These are phyloP conservation scores for Rhinocladiella similis DNA, from an alignment of 2,329 filamentous ascomycete species.

Conservation along the genomic window DNA sequence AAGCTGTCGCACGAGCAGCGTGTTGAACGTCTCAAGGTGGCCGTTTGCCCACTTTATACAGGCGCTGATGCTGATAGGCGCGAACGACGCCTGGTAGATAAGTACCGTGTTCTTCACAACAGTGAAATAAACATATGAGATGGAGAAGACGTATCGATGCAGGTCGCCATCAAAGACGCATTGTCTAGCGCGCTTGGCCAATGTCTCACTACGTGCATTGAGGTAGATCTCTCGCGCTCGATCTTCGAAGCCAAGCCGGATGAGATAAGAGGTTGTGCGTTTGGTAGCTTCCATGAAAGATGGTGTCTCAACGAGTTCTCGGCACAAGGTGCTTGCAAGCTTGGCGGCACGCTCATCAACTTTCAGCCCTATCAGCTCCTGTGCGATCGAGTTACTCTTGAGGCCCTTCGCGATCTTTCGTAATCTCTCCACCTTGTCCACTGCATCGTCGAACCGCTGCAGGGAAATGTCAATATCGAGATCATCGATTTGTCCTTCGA, in stretches of 20 bases:
- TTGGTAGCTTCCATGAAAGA: constrained; percentile 75
- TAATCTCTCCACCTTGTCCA: constrained; percentile 80
- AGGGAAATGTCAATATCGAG: constrained; percentile 94
- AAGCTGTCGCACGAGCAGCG: constrained; percentile 76
- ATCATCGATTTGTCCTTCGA: constrained; percentile 92
- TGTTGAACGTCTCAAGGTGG: constrained; percentile 87
- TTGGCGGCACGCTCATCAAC: constrained; percentile 80
- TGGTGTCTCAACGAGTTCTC: constrained; percentile 75
- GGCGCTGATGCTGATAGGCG: constrained; percentile 82
- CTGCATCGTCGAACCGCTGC: constrained; percentile 82
- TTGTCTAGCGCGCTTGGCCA: constrained; percentile 81
- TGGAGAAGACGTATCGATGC: constrained; percentile 88
- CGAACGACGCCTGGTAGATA: constrained; percentile 85
- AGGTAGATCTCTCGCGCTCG: constrained; percentile 85
- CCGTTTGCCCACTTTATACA: constrained; percentile 99
- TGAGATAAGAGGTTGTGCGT: constrained; percentile 79
- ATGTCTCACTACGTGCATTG: constrained; percentile 71
- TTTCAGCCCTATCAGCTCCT: constrained; percentile 90
- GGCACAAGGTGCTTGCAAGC: constrained; percentile 73
- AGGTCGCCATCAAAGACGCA: constrained; percentile 94
- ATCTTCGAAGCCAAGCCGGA: constrained; percentile 85
- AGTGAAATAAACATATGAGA: constrained; percentile 94
- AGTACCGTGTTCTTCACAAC: constrained; percentile 90
- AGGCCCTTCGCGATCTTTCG: constrained; percentile 75
- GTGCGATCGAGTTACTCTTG: constrained; percentile 81